Base-by-base conservation (phyloP, 2,329 filamentous ascomycete species). In the Clonostachys solani region DNA sequence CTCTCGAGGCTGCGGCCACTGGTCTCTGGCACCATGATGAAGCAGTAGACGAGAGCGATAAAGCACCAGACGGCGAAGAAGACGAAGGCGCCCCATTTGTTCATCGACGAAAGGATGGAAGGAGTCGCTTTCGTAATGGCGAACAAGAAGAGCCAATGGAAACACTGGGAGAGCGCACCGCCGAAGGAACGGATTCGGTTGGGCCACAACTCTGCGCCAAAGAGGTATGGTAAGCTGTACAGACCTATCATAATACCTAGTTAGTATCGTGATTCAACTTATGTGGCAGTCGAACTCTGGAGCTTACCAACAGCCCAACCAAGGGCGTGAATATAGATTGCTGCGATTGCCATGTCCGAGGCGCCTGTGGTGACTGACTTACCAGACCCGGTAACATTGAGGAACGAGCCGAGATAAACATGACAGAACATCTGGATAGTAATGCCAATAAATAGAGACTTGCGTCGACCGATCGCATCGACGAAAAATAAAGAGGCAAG, bases 171-270 rank as follows among this genome's bases (percentile, higher is more conserved):
- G 35, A 72, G 50, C 2, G 70, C 66, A n/a, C 59, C 60, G 19
- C 71, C 69, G 50, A 74, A 69, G 0, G 70, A 71, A 1, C 71
- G 65, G 44, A 74, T 65, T 5, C 63, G 62, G 48, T 73, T 73
- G 2, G 72, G 71, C 61, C 69, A 75, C 1, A 74, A 55, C 46
- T 75, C 71, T 2, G 61, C 63, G 5, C 65, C 67, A 45, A 75
- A 72, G 5, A 75, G 60, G 44, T 73, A 75, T 0, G 71, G 71
- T 1, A 75, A 62, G 29, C 66, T 60, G 1, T 69, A 45, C 0
- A 64, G 49, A 5, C 59, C 58, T 60, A 29, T 29, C 2, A 45
- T 29, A 9, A 7, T 4, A 4, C 43, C 6, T 13, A 17, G 3
- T 45, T 12, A 45, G 16, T 18, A 29, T 10, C 8, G 10, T 29